Percentiles rank a stretch among this genome's conserved stretches.
These are phyloP conservation scores for Solanum raphanifolium DNA, from an alignment of 257 asterid species.

Conservation along the genomic window DNA sequence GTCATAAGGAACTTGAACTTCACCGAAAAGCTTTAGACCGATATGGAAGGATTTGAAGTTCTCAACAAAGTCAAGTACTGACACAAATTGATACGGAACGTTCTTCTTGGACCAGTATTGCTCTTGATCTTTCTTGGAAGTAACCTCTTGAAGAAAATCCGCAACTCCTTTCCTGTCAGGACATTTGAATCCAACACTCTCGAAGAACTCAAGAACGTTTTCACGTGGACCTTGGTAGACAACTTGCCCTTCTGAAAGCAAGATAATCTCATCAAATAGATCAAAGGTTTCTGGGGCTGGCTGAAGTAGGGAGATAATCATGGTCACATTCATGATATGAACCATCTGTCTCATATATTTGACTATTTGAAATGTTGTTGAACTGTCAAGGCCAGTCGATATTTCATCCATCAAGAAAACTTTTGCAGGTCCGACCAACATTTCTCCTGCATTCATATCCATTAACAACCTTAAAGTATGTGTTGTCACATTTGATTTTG, in stretches of 20 bases:
- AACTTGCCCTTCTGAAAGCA: slow-evolving; percentile 52
- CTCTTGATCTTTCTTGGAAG: slow-evolving; percentile 61
- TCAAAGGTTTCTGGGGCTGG: slow-evolving; percentile 67
- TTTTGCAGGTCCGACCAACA: slow-evolving; percentile 73
- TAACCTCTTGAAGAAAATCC: slow-evolving; percentile 61
- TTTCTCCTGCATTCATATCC: slow-evolving; percentile 35
- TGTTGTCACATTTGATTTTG: background rate
- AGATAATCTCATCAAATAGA: slow-evolving; percentile 50
- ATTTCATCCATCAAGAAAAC: slow-evolving; percentile 65
- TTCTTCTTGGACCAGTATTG: slow-evolving; percentile 54
- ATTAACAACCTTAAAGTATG: background rate
- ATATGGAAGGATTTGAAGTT: slow-evolving; percentile 32
- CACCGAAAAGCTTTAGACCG: slow-evolving; percentile 35
- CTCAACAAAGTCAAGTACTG: slow-evolving; percentile 33
- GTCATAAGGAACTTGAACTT: slow-evolving; percentile 41
- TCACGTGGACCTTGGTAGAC: slow-evolving; percentile 69
- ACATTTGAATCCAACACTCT: slow-evolving; percentile 52
- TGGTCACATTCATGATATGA: slow-evolving; percentile 53
- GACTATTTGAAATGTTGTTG: slow-evolving; percentile 60
- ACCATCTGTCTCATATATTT: slow-evolving; percentile 62
- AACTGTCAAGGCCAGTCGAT: slow-evolving; percentile 65
- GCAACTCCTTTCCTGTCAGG: slow-evolving; percentile 67
- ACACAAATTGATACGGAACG: slow-evolving; percentile 26
- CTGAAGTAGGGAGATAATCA: slow-evolving; percentile 63
- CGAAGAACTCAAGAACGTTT: slow-evolving; percentile 43